Conservation (phyloP, 176 grass and related monocot species). For the Poa pratensis region DNA sequence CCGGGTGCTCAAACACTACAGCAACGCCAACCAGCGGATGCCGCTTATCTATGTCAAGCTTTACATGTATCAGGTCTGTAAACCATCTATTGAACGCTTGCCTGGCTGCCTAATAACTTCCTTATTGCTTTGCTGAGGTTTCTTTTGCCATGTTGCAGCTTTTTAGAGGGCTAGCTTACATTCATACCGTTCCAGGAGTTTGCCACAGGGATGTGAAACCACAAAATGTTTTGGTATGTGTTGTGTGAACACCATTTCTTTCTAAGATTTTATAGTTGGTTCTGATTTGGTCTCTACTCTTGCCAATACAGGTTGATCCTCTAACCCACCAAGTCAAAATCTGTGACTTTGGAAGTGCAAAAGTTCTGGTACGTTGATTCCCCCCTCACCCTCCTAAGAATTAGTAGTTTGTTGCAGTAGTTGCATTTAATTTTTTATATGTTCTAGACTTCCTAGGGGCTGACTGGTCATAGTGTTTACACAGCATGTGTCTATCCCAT, state of each 20-base stretch:
- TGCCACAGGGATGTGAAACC: constrained; percentile 99
- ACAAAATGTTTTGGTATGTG: constrained; percentile 92
- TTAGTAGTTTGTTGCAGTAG: neutral
- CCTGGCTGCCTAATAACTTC: neutral
- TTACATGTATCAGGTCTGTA: constrained; percentile 93
- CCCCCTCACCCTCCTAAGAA: neutral
- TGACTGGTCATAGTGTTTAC: constrained; percentile 22
- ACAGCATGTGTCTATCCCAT: neutral
- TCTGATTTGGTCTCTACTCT: constrained; percentile 40
- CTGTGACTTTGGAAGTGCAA: constrained; percentile 99
- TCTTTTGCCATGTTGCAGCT: constrained; percentile 55
- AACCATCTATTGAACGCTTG: constrained; percentile 2
- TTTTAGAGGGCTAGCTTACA: constrained; percentile 96
- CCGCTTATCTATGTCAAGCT: constrained; percentile 95
- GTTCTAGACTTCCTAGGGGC: neutral
- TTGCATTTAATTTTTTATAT: constrained; percentile 15
- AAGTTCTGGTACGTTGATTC: constrained; percentile 82
- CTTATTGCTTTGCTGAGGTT: constrained; percentile 6
- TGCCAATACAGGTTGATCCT: constrained; percentile 77
- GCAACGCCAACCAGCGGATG: constrained; percentile 97
- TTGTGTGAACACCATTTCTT: constrained; percentile 28
- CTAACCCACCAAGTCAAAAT: constrained; percentile 99
- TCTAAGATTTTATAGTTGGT: constrained; percentile 33
- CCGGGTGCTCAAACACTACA: constrained; percentile 92
- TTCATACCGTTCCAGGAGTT: constrained; percentile 91